Percentiles rank a stretch among this genome's conserved stretches.
These are phyloP conservation scores for Lichina pygmaea DNA, from an alignment of 495 filamentous ascomycete genomes.

Conservation along the genomic window DNA sequence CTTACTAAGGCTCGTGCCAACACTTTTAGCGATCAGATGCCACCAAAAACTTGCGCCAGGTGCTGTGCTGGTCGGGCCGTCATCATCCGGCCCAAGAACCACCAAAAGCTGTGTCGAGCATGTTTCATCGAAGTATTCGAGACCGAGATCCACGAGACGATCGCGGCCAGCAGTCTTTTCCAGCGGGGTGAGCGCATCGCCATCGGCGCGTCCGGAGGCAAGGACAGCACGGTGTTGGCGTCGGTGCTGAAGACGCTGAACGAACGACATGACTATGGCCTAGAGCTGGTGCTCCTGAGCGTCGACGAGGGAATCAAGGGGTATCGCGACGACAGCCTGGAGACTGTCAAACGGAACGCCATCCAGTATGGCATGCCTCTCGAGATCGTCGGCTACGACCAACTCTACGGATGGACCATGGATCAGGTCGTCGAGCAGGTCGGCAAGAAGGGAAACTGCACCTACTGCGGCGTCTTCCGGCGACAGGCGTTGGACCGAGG, in stretches of 20 bases:
- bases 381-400: slow-evolving; percentile 73
- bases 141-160: slow-evolving; percentile 79
- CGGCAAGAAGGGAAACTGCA: slow-evolving; percentile 97
- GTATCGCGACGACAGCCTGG: slow-evolving; percentile 81
- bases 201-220: slow-evolving; percentile 89
- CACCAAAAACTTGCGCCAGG: slow-evolving; percentile 36
- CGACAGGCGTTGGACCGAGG: slow-evolving; percentile 86
- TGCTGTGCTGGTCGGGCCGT: slow-evolving; percentile 56
- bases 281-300: slow-evolving; percentile 63
- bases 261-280: slow-evolving; percentile 61
- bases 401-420: slow-evolving; percentile 98
- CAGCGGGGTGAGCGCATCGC: slow-evolving; percentile 63
- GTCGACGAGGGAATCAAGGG: slow-evolving; percentile 96
- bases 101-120: slow-evolving; percentile 64
- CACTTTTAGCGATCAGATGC: slow-evolving; percentile 13
- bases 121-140: slow-evolving; percentile 83
- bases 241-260: slow-evolving; percentile 88
- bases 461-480: slow-evolving; percentile 91
- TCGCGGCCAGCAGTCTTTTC: slow-evolving; percentile 54
- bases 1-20: no score
- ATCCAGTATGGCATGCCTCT: slow-evolving; percentile 73
- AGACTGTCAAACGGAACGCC: slow-evolving; percentile 88
- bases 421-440: slow-evolving; percentile 89
- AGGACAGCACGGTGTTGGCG: slow-evolving; percentile 90
- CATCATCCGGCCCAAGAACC: slow-evolving; percentile 82